Conservation (phyloP, 2,329 filamentous ascomycete species). For the Diplocarpon rosae region DNA sequence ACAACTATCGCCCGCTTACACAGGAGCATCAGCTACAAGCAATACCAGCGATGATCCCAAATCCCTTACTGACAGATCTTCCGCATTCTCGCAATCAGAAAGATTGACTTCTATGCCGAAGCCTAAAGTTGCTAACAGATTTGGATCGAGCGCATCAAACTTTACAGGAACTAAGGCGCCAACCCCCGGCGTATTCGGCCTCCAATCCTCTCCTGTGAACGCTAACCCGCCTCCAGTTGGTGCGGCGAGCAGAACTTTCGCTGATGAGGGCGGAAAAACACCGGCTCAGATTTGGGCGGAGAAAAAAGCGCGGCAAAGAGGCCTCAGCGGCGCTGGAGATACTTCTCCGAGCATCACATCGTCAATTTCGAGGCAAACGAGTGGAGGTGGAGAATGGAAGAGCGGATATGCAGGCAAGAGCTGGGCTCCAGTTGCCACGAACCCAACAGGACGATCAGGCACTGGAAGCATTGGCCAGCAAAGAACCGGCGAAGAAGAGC, state of each 20-base stretch:
- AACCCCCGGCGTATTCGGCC: conserved; percentile 56
- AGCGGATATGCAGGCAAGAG: conserved; percentile 83
- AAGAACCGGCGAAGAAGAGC: conserved; percentile 46
- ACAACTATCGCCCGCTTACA: conserved; percentile 33
- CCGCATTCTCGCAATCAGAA: conserved; percentile 65
- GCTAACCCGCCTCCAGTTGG: conserved; percentile 52
- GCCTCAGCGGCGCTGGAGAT: conserved; percentile 39
- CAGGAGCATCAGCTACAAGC: conserved; percentile 29
- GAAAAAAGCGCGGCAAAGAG: conserved; percentile 78
- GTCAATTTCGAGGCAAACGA: conserved; percentile 56
- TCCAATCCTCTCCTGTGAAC: conserved; percentile 49
- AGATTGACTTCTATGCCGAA: conserved; percentile 82
- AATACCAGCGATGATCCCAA: conserved; percentile 39
- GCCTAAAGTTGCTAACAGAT: conserved; percentile 88
- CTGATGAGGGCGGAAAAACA: conserved; percentile 89
- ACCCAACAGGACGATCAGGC: conserved; percentile 55
- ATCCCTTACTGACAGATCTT: conserved; percentile 63
- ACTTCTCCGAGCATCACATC: conserved; percentile 37
- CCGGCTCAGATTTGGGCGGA: conserved; percentile 96
- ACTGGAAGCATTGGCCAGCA: conserved; percentile 42
- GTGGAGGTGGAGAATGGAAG: conserved; percentile 71
- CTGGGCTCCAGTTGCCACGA: conserved; percentile 76
- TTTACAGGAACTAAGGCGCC: conserved; percentile 89
- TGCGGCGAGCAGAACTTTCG: conserved; percentile 82
- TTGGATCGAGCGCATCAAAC: conserved; percentile 53